These are phyloP conservation scores for Cenchrus fungigraminus DNA, from an alignment of 176 grass and related monocot species.

Conservation along the genomic window DNA sequence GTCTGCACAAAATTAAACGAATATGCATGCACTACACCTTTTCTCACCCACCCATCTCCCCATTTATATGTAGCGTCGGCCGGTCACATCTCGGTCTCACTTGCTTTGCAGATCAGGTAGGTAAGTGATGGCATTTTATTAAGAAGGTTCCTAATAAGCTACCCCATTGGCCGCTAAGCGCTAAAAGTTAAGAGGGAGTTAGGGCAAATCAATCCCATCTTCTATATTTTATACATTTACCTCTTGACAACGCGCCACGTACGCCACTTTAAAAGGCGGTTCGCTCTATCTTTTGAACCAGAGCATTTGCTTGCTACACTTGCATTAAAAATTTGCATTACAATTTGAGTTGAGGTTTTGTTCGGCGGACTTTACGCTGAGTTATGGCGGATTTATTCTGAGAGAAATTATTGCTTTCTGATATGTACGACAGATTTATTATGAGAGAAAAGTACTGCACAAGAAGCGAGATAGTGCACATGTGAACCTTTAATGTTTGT, in stretches of 20 bases:
- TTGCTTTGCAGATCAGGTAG: slow-evolving; percentile 10
- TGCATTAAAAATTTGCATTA: not conserved
- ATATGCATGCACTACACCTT: too few species aligned
- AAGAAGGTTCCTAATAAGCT: slow-evolving; percentile 32
- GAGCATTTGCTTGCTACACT: slow-evolving; percentile 5
- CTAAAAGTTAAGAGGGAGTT: not conserved
- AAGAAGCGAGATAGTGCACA: too few species aligned
- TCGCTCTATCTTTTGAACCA: not conserved
- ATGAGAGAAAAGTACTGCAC: too few species aligned
- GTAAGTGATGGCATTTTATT: slow-evolving; percentile 25
- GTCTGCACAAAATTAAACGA: too few species aligned
- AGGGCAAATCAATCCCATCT: slow-evolving; percentile 4
- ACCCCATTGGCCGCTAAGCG: not conserved
- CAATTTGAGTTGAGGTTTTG: not conserved
- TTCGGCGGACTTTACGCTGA: too few species aligned
- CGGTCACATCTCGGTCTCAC: not conserved
- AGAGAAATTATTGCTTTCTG: too few species aligned
- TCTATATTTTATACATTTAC: slow-evolving; percentile 8
- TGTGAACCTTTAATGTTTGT: too few species aligned
- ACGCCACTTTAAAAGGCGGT: not conserved
- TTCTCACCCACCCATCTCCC: too few species aligned
- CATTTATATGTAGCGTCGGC: too few species aligned
- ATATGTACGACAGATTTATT: too few species aligned
- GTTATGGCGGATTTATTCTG: too few species aligned
- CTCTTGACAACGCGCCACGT: not conserved